A percentile compares a stretch with the other conserved stretches of the same genome.
Evolutionary conservation across 2,329 filamentous ascomycete genomes (phyloP).

Genomic region (Pezicula neosporulosa): DNA sequence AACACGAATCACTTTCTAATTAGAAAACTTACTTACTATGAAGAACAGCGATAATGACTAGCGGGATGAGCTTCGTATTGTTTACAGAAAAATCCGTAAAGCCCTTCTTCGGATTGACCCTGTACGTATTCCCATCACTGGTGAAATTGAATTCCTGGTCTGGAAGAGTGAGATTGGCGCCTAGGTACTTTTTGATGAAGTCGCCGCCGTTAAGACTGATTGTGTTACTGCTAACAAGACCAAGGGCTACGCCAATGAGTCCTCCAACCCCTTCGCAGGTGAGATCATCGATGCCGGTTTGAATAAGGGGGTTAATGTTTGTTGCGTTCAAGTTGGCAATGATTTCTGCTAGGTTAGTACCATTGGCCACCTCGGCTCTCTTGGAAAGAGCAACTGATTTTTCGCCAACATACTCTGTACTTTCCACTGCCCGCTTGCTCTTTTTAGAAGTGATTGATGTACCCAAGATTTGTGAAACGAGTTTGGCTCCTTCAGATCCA

Average conservation of each 20-base stretch:
- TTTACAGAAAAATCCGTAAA: not conserved
- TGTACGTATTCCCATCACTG: constrained; percentile 7
- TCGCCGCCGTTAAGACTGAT: constrained; percentile 8
- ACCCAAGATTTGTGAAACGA: constrained; percentile 26
- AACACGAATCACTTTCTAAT: not conserved
- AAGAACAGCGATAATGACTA: not conserved
- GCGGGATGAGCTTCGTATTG: not conserved
- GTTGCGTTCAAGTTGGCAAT: constrained; percentile 23
- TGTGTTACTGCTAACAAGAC: constrained; percentile 23
- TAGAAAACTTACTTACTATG: not conserved
- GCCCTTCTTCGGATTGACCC: not conserved
- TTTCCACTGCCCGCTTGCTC: not conserved
- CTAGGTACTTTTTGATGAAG: not conserved
- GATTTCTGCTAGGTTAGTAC: constrained; percentile 4
- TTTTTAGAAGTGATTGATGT: not conserved
- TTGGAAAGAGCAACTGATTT: constrained; percentile 4
- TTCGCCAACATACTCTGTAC: not conserved
- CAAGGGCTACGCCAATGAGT: constrained; percentile 22
- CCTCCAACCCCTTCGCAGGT: constrained; percentile 32
- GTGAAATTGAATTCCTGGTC: constrained; percentile 6
- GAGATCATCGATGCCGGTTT: constrained; percentile 27
- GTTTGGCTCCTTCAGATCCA: constrained; percentile 29
- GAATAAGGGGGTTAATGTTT: constrained; percentile 26
- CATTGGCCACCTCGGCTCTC: constrained; percentile 5
- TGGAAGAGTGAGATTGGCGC: not conserved